phyloP scores from a whole-genome alignment of 352 stramenopile genomes.

The Phytopythium mirpurense region DNA sequence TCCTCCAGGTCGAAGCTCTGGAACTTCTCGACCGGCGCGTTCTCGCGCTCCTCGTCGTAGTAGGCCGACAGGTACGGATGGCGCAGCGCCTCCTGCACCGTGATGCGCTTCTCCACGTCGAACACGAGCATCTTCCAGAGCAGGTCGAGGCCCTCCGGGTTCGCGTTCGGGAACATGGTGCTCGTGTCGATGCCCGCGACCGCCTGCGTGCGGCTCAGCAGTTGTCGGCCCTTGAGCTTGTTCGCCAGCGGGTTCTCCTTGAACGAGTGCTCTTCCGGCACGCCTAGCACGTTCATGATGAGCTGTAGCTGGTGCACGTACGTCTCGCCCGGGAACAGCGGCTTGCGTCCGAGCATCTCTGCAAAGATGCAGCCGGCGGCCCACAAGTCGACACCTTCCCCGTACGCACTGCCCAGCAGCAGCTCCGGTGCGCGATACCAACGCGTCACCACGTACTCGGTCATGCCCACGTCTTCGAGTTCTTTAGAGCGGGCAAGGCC shows the following conservation, averaged over 20 bases:
- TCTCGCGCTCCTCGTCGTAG: conserved; percentile 76
- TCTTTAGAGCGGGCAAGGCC: conserved; percentile 89
- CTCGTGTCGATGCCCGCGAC: conserved; percentile 76
- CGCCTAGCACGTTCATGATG: conserved; percentile 87
- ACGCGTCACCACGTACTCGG: conserved; percentile 87
- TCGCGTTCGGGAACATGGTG: conserved; percentile 83
- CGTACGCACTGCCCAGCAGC: conserved; percentile 78
- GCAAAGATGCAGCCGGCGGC: conserved; percentile 85
- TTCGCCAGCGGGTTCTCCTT: conserved; percentile 86
- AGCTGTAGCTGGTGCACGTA: conserved; percentile 87
- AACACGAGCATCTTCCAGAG: conserved; percentile 89
- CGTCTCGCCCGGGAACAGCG: conserved; percentile 79
- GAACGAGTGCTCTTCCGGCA: conserved; percentile 84
- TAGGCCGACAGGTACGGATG: conserved; percentile 95
- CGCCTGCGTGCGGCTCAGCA: conserved; percentile 78
- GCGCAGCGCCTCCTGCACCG: conserved; percentile 92
- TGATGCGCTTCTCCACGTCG: conserved; percentile 95
- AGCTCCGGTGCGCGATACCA: conserved; percentile 88
- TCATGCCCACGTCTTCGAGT: conserved; percentile 87
- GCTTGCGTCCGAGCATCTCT: conserved; percentile 84
- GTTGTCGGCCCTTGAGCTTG: conserved; percentile 82
- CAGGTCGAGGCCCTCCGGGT: conserved; percentile 76
- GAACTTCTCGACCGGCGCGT: conserved; percentile 62
- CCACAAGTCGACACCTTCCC: conserved; percentile 82
- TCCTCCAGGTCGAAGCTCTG: conserved; percentile 85